A percentile compares a stretch with the other conserved stretches of the same genome.
These are phyloP conservation scores for Candida morakotiae DNA, from an alignment of 805 yeast genomes.

Conservation along the genomic window DNA sequence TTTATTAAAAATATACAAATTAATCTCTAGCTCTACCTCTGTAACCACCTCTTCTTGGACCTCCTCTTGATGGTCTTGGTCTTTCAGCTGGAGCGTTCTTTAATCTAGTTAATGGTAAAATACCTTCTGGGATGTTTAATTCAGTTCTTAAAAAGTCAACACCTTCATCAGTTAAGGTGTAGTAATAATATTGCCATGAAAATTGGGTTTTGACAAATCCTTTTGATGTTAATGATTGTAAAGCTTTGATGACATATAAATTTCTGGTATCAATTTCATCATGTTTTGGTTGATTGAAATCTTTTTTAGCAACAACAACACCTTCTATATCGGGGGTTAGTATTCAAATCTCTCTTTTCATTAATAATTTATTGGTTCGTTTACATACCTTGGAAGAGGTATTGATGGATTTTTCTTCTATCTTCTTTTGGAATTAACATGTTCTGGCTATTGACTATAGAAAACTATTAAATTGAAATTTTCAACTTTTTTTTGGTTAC, in stretches of 20 bases:
- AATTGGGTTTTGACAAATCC: constrained; percentile 99
- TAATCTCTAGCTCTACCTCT: constrained; percentile 62
- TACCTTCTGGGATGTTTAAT: constrained; percentile 97
- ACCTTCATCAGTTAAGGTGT: constrained; percentile 99
- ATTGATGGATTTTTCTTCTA: constrained; percentile 98
- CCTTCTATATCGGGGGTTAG: constrained; percentile 71
- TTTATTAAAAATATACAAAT: constrained; percentile 7
- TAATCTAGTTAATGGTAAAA: constrained; percentile 97
- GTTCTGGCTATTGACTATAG: constrained; percentile 9
- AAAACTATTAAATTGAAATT: constrained; percentile 4
- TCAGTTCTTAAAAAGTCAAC: constrained; percentile 96
- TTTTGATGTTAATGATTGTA: constrained; percentile 97
- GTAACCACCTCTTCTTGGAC: constrained; percentile 39
- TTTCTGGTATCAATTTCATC: constrained; percentile 97
- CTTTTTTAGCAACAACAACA: constrained; percentile 99
- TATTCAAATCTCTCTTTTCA: constrained; percentile 13
- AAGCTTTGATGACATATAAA: constrained; percentile 97
- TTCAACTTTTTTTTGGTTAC: constrained; percentile 2
- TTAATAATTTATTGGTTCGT: neutral
- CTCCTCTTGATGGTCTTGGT: constrained; percentile 45
- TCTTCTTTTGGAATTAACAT: constrained; percentile 99
- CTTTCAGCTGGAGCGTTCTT: constrained; percentile 87
- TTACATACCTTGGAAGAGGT: constrained; percentile 97
- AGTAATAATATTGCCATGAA: constrained; percentile 99
- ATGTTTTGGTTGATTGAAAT: constrained; percentile 95